Evolutionary conservation across 495 filamentous ascomycete genomes (phyloP).

Genomic region (Aspergillus bridgeri): DNA sequence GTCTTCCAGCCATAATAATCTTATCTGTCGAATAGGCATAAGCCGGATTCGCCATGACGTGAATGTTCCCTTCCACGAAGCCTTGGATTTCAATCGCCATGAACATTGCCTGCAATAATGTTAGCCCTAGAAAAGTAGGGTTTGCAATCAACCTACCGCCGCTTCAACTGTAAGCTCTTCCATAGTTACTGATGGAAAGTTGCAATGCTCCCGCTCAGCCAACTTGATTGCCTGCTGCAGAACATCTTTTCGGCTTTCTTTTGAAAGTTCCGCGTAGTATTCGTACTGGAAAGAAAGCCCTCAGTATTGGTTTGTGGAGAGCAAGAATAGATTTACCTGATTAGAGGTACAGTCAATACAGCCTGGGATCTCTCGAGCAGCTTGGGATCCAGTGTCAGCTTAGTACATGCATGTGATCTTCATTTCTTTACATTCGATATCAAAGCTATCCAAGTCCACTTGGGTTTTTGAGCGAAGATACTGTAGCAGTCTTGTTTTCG

Average conservation of each 20-base stretch:
- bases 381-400: not conserved
- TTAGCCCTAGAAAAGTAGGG: not conserved
- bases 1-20: not conserved
- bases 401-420: too few relatives aligned
- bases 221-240: not conserved
- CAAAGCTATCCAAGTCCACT: not conserved
- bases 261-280: not conserved
- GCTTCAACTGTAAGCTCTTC: constrained; percentile 8
- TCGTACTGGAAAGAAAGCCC: not conserved
- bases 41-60: constrained; percentile 7
- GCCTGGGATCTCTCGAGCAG: not conserved
- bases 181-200: not conserved
- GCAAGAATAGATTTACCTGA: not conserved
- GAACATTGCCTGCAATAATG: not conserved
- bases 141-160: constrained; percentile 4
- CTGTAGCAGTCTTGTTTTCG: not conserved
- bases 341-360: not conserved
- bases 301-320: too few relatives aligned
- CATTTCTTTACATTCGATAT: not conserved
- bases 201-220: not conserved
- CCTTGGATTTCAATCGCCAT: not conserved
- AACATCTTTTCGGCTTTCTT: not conserved
- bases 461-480: not conserved
- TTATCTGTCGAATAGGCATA: constrained; percentile 1
- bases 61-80: constrained; percentile 2